Evolutionary conservation across 331 rosid species (phyloP).

Genomic region (Quercus tomentella): DNA sequence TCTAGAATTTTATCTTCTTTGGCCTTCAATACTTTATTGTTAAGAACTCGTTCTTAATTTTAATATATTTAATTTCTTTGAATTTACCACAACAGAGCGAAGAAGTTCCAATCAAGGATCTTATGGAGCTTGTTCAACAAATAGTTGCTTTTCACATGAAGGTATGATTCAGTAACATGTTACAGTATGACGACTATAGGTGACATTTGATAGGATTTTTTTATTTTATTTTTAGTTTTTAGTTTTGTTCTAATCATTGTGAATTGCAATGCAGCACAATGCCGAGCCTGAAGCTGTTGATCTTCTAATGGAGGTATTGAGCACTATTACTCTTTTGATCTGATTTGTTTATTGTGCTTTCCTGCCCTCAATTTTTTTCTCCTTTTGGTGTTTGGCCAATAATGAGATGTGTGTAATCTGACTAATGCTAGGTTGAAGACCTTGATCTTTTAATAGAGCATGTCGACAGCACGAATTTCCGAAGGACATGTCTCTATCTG

Average conservation of each 20-base stretch:
- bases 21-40: background rate
- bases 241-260: constrained; percentile 21
- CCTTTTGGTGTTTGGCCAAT: constrained; percentile 7
- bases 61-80: background rate
- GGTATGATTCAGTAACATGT: constrained; percentile 34
- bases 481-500: constrained; percentile 91
- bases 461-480: constrained; percentile 86
- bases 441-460: constrained; percentile 83
- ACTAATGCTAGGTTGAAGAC: constrained; percentile 79
- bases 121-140: constrained; percentile 91
- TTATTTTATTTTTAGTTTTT: background rate
- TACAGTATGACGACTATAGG: background rate
- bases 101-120: constrained; percentile 75
- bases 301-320: constrained; percentile 92
- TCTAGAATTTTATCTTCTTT: background rate
- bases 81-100: constrained; percentile 50
- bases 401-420: constrained; percentile 8
- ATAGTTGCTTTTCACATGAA: constrained; percentile 98
- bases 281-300: constrained; percentile 99
- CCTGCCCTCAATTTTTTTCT: background rate
- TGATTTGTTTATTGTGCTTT: background rate
- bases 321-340: background rate
- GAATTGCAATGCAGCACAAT: constrained; percentile 69
- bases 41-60: background rate
- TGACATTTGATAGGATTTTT: background rate